Conservation (phyloP, 495 filamentous ascomycete genomes). For the Darksidea phi region DNA sequence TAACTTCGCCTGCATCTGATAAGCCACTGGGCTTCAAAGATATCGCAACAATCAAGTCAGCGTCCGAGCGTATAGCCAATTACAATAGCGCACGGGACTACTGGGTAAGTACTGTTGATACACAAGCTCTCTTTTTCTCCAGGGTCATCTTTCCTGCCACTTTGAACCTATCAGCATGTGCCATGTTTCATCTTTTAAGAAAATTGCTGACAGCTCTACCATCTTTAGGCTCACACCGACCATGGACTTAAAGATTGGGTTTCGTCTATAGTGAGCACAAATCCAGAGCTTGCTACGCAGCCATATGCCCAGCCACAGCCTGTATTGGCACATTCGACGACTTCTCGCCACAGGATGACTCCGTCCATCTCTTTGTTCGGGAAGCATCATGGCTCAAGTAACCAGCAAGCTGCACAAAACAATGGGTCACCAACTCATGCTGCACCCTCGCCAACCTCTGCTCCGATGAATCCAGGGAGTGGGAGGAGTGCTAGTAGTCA, state of each 20-base stretch:
- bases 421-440: slow-evolving; percentile 8
- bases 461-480: neutral
- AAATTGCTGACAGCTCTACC: too few species aligned
- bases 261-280: slow-evolving; percentile 46
- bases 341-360: slow-evolving; percentile 29
- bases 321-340: slow-evolving; percentile 5
- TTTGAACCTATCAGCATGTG: too few species aligned
- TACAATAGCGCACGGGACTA: slow-evolving; percentile 68
- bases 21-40: slow-evolving; percentile 57
- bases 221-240: slow-evolving; percentile 55
- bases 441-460: neutral
- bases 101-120: slow-evolving; percentile 43
- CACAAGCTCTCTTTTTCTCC: too few species aligned
- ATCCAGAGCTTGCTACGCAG: slow-evolving; percentile 51
- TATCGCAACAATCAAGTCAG: slow-evolving; percentile 62
- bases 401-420: slow-evolving; percentile 1
- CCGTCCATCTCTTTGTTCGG: slow-evolving; percentile 33
- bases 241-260: slow-evolving; percentile 78
- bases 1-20: slow-evolving; percentile 16
- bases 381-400: slow-evolving; percentile 9
- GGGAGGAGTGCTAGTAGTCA: slow-evolving; percentile 25
- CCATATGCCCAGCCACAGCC: slow-evolving; percentile 41
- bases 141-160: too few species aligned
- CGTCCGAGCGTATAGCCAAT: slow-evolving; percentile 63
- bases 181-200: too few species aligned